These are phyloP conservation scores for Metschnikowia cubensis DNA, from an alignment of 805 yeast genomes.

Conservation along the genomic window DNA sequence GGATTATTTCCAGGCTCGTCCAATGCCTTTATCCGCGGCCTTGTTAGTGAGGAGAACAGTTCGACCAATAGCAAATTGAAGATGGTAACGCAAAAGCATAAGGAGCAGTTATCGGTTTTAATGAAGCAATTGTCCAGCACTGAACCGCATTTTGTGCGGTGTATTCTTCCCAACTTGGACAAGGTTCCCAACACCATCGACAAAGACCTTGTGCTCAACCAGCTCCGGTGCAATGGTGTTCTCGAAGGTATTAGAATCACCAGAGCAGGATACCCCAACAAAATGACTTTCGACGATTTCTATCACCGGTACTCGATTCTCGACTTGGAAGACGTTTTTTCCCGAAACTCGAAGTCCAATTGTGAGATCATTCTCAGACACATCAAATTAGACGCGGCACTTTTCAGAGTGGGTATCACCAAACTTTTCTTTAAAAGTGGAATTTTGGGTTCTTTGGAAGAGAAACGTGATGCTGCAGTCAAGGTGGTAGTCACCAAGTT, in stretches of 20 bases:
- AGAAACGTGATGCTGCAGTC: slow-evolving; percentile 63
- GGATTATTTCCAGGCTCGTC: slow-evolving; percentile 55
- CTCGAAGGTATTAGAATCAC: slow-evolving; percentile 97
- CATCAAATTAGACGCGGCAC: slow-evolving; percentile 55
- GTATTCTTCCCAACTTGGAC: slow-evolving; percentile 83
- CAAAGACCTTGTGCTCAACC: slow-evolving; percentile 75
- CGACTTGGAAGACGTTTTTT: slow-evolving; percentile 40
- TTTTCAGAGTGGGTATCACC: slow-evolving; percentile 64
- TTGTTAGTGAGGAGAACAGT: slow-evolving; percentile 41
- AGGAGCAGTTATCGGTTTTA: slow-evolving; percentile 70
- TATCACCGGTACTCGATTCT: slow-evolving; percentile 71
- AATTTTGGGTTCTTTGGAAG: slow-evolving; percentile 73
- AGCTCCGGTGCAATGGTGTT: slow-evolving; percentile 94
- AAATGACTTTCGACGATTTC: slow-evolving; percentile 81
- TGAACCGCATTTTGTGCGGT: slow-evolving; percentile 94
- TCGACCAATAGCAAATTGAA: slow-evolving; percentile 27
- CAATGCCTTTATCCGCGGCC: slow-evolving; percentile 49
- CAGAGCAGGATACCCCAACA: slow-evolving; percentile 93
- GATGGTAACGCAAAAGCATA: slow-evolving; percentile 86
- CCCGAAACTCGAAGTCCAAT: slow-evolving; percentile 55
- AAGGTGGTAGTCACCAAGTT: slow-evolving; percentile 52
- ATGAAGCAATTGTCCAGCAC: slow-evolving; percentile 74
- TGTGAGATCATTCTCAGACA: slow-evolving; percentile 64
- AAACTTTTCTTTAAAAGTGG: slow-evolving; percentile 76
- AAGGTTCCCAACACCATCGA: slow-evolving; percentile 72